Evolutionary conservation across 768 basidiomycete genomes (phyloP), one percentile per base, ranked within the genome.

Genomic region (Tulasnella sp.): DNA sequence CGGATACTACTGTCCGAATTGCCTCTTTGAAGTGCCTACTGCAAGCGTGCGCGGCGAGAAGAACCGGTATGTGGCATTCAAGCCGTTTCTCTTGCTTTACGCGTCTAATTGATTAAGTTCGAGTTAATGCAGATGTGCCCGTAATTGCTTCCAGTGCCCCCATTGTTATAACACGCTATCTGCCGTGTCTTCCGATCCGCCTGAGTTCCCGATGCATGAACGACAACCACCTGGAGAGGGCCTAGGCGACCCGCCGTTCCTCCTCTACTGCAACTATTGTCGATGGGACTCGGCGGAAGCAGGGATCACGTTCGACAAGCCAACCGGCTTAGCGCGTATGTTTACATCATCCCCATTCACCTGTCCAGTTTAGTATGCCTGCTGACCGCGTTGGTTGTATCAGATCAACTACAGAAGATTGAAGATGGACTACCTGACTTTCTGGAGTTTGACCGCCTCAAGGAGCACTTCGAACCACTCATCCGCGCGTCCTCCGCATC

Each of bases 21-120:
- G 96, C 70, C 76, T 97, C 17, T 99, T 98, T 70, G 96, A 99
- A 69, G 96, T 99, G 10, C 94, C 96, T 0, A 92, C 86, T 68
- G 96, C 96, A 2, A 96, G 92, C 66, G 96, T 99, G n/a, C 78
- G 96, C 56, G 92, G 88, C 11, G 96, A 99, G 72, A 94, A 92
- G 78, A 97, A 96, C 67, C 79, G 93, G 94, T 89, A 63, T 65
- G 72, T 62, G 30, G 19, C 24, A 34, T 25, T 2, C 15, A n/a
- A 46, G 15, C n/a, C 8, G 34, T 43, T 45, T 44, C 49, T 22
- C 3, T 49, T 34, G 34, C 12, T 51, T 31, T n/a, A 43, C 45
- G 24, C 30, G 30, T 19, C 63, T 34, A 17, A 55, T 38, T 22
- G 11, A 22, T 29, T 27, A 38, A 2, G n/a, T 56, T 38, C 34